These are phyloP conservation scores for Diaporthe sp. DNA, from an alignment of 2,329 filamentous ascomycete genomes.

Conservation along the genomic window DNA sequence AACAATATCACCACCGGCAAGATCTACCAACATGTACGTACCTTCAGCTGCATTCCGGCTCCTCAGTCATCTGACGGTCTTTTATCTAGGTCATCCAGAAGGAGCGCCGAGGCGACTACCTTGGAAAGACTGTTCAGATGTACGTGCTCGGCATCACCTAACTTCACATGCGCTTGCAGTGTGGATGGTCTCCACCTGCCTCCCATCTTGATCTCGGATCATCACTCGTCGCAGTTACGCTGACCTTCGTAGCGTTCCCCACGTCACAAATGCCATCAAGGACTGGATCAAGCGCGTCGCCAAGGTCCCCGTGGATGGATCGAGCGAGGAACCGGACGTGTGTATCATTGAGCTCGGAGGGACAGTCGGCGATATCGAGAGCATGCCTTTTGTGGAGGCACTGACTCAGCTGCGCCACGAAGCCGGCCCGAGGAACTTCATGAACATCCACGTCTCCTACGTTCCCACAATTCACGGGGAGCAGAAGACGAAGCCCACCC, in stretches of 20 bases:
- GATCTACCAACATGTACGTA: constrained; percentile 91
- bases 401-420: constrained; percentile 82
- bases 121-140: constrained; percentile 90
- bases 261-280: constrained; percentile 92
- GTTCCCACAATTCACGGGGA: constrained; percentile 80
- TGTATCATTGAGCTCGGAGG: constrained; percentile 79
- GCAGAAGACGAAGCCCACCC: constrained; percentile 98
- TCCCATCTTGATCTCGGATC: background rate
- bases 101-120: constrained; percentile 78
- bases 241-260: constrained; percentile 72
- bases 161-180: background rate
- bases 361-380: constrained; percentile 81
- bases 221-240: background rate
- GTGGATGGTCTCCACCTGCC: background rate
- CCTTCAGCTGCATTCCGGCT: constrained; percentile 54
- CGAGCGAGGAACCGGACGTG: constrained; percentile 86
- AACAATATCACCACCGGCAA: constrained; percentile 99
- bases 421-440: constrained; percentile 83
- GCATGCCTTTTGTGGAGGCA: constrained; percentile 89
- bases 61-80: constrained; percentile 28
- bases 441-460: constrained; percentile 90
- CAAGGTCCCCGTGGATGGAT: constrained; percentile 87
- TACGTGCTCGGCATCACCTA: constrained; percentile 42
- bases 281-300: constrained; percentile 93
- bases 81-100: constrained; percentile 61